Base-by-base conservation (phyloP, 305 asterid genomes). In the Salvia sclarea region DNA sequence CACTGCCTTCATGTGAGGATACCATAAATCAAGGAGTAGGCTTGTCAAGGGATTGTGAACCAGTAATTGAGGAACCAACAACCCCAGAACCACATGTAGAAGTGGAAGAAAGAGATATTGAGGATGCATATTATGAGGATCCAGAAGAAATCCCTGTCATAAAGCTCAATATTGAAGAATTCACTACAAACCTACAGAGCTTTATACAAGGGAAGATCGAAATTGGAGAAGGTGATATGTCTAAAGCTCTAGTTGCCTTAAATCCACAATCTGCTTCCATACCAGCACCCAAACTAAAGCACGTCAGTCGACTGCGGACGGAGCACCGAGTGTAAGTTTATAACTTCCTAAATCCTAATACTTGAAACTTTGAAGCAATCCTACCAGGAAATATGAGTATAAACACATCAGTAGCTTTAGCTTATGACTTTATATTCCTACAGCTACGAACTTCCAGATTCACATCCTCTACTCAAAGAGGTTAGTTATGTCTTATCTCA, bases 251-350 rank as follows among this genome's bases (percentile, higher is more conserved):
- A 57, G 97, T 93, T 70, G 86, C 96, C 76, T 66, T 91, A 83
- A 78, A 78, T 75, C 91, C 91, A 71, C 81, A 77, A 65, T 44
- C 81, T 58, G 90, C 92, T 74, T 91, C 96, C 57, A 76, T 89
- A 35, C 96, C 96, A 64, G 69, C 79, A 50, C 95, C 97, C 55
- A 91, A 85, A 70, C 86, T 91, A 59, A 94, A 94, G 82, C 80
- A 84, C 45, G 71, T 80, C 58, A 92, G 88, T 75, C 90, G 97
- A 44, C 78, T 91, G 67, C 80, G 97, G 73, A 91, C 97, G n/a
- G 99, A 91, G 78, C 99, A 94, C 78, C 95, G 77, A 83, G 98
- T 94, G 99, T 91, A 82, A 84, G 93, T 77, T 68, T 25, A 56
- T 68, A 61, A 47, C 35, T 40, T 17, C 66, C n/a, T n/a, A n/a